A percentile compares a stretch with the other conserved stretches of the same genome.
Conservation (phyloP, 257 asterid species). For the Przewalskia tangutica region DNA sequence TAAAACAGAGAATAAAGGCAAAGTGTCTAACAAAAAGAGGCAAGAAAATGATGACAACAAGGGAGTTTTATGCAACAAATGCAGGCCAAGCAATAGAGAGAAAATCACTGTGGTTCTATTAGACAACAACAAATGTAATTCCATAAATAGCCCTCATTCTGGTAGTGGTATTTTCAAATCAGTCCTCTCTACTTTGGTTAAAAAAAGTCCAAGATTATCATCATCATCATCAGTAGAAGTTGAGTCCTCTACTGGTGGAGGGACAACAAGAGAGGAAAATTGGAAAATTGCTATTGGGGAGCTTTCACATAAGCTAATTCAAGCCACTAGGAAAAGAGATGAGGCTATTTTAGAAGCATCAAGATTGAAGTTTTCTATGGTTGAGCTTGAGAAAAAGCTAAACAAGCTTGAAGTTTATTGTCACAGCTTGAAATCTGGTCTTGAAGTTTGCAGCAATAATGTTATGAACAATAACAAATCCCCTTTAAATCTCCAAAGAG, state of each 20-base stretch:
- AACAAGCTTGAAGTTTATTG: conserved; percentile 84
- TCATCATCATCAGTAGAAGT: conserved; percentile 10
- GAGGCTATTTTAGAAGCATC: conserved; percentile 87
- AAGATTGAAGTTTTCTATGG: conserved; percentile 61
- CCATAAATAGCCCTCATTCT: conserved; percentile 56
- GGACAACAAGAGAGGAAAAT: conserved; percentile 42
- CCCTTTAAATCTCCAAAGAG: conserved; percentile 24
- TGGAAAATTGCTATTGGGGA: conserved; percentile 79
- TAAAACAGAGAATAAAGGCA: conserved; percentile 16
- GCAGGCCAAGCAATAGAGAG: conserved; percentile 70
- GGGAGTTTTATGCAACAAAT: conserved; percentile 78
- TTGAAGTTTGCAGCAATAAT: conserved; percentile 33
- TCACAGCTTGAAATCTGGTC: conserved; percentile 65
- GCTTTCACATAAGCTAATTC: conserved; percentile 68
- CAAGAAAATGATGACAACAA: conserved; percentile 11
- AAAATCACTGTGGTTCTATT: conserved; percentile 55
- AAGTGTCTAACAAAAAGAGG: conserved; percentile 26
- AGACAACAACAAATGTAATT: conserved; percentile 30
- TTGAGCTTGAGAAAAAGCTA: conserved; percentile 88
- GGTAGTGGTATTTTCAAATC: conserved; percentile 48
- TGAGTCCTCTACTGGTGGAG: conserved; percentile 12
- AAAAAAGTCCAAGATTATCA: conserved; percentile 50
- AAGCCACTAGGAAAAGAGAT: conserved; percentile 63
- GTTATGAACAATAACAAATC: conserved; percentile 8
- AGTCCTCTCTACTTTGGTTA: conserved; percentile 45